Conservation (phyloP, 768 basidiomycete species). For the Mycena capillaripes region DNA sequence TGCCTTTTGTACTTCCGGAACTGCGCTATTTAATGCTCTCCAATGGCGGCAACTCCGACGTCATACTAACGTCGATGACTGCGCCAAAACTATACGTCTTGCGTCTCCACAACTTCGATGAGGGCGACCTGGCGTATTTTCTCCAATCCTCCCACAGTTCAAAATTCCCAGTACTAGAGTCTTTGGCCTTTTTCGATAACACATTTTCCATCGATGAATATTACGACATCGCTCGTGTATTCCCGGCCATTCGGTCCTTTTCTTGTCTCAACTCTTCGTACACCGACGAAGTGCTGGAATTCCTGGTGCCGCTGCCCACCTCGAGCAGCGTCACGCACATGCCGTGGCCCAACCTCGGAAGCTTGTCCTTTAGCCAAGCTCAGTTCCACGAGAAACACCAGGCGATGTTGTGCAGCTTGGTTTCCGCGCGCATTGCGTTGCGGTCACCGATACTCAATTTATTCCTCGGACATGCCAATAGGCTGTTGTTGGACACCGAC, state of each 20-base stretch:
- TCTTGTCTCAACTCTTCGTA: slow-evolving; percentile 27
- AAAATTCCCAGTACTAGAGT: slow-evolving; percentile 33
- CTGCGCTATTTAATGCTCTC: slow-evolving; percentile 32
- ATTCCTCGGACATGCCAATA: slow-evolving; percentile 32
- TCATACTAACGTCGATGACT: slow-evolving; percentile 23
- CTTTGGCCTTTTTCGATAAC: slow-evolving; percentile 22
- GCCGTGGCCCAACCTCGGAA: slow-evolving; percentile 31
- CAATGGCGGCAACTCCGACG: slow-evolving; percentile 32
- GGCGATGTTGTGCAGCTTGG: slow-evolving; percentile 31
- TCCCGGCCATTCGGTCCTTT: slow-evolving; percentile 28
- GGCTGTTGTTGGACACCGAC: slow-evolving; percentile 29
- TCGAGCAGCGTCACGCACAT: slow-evolving; percentile 22
- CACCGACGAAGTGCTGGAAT: slow-evolving; percentile 32
- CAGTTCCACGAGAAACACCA: slow-evolving; percentile 35
- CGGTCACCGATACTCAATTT: slow-evolving; percentile 25
- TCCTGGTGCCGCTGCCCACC: slow-evolving; percentile 28
- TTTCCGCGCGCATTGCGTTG: slow-evolving; percentile 27
- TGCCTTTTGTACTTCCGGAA: slow-evolving; percentile 21
- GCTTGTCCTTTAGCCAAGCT: slow-evolving; percentile 24
- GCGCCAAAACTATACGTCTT: slow-evolving; percentile 28
- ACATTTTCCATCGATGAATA: slow-evolving; percentile 25
- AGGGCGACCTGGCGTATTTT: slow-evolving; percentile 30
- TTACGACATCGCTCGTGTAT: slow-evolving; percentile 31
- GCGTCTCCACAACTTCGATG: slow-evolving; percentile 32
- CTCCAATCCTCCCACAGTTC: slow-evolving; percentile 28